Evolutionary conservation across 192 early-diverging fungal genomes (phyloP), one percentile per base, ranked within the genome.

Genomic region (Dissophora globulifera): DNA sequence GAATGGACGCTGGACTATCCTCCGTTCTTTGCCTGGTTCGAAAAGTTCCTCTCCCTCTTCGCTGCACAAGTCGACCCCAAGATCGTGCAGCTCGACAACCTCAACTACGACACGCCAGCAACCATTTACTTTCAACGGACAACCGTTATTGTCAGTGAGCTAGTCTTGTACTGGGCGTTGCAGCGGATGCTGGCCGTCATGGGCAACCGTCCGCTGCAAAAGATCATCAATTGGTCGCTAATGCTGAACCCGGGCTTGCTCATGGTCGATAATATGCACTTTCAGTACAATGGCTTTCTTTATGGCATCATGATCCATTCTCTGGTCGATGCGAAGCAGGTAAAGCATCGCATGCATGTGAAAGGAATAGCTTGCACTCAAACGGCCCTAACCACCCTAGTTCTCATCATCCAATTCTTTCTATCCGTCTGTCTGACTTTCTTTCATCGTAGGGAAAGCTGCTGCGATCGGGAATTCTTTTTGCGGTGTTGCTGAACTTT

Each of bases 21-120:
- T 42, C 97, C 97, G 51, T 93, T 99, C 78, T 99, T 99, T 82
- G 97, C 97, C 22, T 96, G 92, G 91, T 97, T 97, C 72, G 97
- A 99, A 78, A 92, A 85, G 69, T 55, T 79, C 23, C 78, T 99
- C 47, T 83, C 93, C 11, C 75, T 85, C 8, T 68, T 88, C 49
- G 93, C 82, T 17, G 49, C 79, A 17, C 29, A 69, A 2, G 50
- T 78, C 10, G 94, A 98, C 67, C 80, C 89, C 22, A 79, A 78
- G 45, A 98, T 98, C 79, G 84, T 98, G 5, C 81, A 86, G 25
- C 52, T 98, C 0, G 74, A 87, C 40, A 87, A 89, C 71, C 75
- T 92, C 19, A 79, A 80, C 38, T 94, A 95, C 72, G 83, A 84
- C 2, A 87, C 85, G 16, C 52, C 40, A 6, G 60, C 82, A 8